A percentile compares a stretch with the other conserved stretches of the same genome.
These are phyloP conservation scores for Amaranthus tricolor DNA, from an alignment of 179 eudicot species.

Conservation along the genomic window DNA sequence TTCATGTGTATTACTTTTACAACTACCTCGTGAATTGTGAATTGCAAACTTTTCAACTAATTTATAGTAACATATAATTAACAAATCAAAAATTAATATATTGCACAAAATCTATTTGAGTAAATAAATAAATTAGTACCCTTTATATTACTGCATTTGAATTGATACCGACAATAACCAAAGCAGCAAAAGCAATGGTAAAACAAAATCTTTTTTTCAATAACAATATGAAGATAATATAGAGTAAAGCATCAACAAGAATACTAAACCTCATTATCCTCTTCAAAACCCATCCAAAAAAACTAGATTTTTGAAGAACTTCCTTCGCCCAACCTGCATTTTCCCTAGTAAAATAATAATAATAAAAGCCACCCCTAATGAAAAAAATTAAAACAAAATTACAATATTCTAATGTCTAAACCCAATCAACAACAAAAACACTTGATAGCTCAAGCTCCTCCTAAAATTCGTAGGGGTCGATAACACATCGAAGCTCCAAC, in stretches of 20 bases:
- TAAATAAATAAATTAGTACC: too few relatives aligned
- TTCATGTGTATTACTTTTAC: too few relatives aligned
- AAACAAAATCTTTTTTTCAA: neutral
- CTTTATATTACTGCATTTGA: too few relatives aligned
- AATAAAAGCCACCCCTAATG: constrained; percentile 1
- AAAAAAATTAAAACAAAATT: constrained; percentile 10
- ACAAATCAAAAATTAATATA: too few relatives aligned
- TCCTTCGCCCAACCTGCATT: neutral
- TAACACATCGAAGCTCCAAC: neutral
- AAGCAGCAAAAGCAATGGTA: too few relatives aligned
- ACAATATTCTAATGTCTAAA: constrained; percentile 20
- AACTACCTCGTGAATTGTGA: too few relatives aligned
- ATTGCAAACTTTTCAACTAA: too few relatives aligned
- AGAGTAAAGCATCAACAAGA: neutral
- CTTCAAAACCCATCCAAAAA: constrained; percentile 23
- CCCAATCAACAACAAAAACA: constrained; percentile 20
- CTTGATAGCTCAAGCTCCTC: neutral
- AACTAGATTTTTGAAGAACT: constrained; percentile 27
- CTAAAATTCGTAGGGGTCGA: neutral
- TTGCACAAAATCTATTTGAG: too few relatives aligned
- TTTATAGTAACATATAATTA: too few relatives aligned
- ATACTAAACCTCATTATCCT: constrained; percentile 18
- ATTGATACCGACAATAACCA: too few relatives aligned
- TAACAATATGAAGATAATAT: constrained; percentile 2
- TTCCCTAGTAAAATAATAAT: neutral